A percentile compares a stretch with the other conserved stretches of the same genome.
These are phyloP conservation scores for Collybiopsis luxurians DNA, from an alignment of 768 basidiomycete species.

Conservation along the genomic window DNA sequence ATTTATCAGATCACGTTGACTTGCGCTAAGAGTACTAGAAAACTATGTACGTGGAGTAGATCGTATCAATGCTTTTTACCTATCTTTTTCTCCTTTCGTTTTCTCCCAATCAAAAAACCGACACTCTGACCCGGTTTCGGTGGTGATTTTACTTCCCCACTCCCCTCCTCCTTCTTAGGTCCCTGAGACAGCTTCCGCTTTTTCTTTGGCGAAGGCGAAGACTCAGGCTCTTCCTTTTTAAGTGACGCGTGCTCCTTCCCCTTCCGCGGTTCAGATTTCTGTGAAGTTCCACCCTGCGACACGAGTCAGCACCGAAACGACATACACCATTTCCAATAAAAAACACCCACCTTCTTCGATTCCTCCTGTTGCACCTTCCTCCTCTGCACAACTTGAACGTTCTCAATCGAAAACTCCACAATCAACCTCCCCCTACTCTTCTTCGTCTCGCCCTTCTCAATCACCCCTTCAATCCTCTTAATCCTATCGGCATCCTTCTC, in stretches of 20 bases:
- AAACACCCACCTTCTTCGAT: slow-evolving; percentile 21
- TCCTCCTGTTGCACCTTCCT: slow-evolving; percentile 54
- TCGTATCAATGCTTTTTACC: slow-evolving; percentile 19
- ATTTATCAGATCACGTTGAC: too few species aligned
- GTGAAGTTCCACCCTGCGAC: slow-evolving; percentile 5
- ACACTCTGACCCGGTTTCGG: slow-evolving; percentile 39
- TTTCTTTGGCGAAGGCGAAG: slow-evolving; percentile 27
- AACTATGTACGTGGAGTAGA: not conserved
- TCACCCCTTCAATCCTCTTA: slow-evolving; percentile 58
- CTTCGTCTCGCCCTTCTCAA: slow-evolving; percentile 29
- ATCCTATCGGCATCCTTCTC: slow-evolving; percentile 51
- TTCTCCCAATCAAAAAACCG: slow-evolving; percentile 77
- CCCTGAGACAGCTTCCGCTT: slow-evolving; percentile 27
- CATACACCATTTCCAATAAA: not conserved
- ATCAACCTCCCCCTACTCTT: slow-evolving; percentile 57
- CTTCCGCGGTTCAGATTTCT: slow-evolving; percentile 12
- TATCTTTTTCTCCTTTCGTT: slow-evolving; percentile 66
- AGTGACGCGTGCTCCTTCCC: slow-evolving; percentile 3
- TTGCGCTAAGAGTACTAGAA: too few species aligned
- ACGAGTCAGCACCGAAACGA: not conserved
- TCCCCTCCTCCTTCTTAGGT: slow-evolving; percentile 13
- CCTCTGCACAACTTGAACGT: slow-evolving; percentile 83
- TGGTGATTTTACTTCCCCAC: slow-evolving; percentile 11
- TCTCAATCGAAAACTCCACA: slow-evolving; percentile 97
- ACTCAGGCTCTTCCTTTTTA: too few species aligned